phyloP scores from a whole-genome alignment of 176 grass and related monocot species.

The Stipa capillata region DNA sequence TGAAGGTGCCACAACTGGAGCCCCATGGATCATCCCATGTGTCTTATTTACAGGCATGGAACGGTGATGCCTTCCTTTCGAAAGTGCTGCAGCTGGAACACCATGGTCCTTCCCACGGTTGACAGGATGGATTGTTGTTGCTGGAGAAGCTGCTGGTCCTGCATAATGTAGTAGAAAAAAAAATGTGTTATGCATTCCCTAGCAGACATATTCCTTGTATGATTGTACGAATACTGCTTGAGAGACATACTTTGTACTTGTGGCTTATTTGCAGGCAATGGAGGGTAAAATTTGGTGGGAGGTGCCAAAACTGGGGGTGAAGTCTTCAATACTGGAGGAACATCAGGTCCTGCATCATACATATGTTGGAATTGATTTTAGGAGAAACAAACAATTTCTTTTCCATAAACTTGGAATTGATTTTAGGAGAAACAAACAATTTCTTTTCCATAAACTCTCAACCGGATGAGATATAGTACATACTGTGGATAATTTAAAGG shows the following conservation, averaged over 20 bases:
- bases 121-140: slow-evolving; percentile 14
- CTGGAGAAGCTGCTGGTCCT: slow-evolving; percentile 31
- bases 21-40: slow-evolving; percentile 21
- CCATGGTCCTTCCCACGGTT: slow-evolving; percentile 27
- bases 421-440: background rate
- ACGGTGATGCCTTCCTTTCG: slow-evolving; percentile 29
- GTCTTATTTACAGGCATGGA: slow-evolving; percentile 34
- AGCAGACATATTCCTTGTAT: background rate
- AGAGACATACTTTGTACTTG: background rate
- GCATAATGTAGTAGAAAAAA: slow-evolving; percentile 1
- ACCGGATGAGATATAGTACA: background rate
- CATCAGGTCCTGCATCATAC: background rate
- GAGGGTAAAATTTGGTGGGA: background rate
- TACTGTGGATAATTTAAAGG: background rate
- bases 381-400: background rate
- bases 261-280: slow-evolving; percentile 10
- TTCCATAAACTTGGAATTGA: slow-evolving; percentile 3
- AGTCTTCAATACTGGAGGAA: background rate
- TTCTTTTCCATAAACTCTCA: slow-evolving; percentile 4
- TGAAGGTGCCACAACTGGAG: slow-evolving; percentile 39
- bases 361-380: slow-evolving; percentile 8
- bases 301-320: background rate
- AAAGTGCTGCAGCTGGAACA: slow-evolving; percentile 38
- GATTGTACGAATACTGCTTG: background rate
- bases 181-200: background rate